Base-by-base conservation (phyloP, 768 basidiomycete genomes). In the Sistotremastrum suecicum region DNA sequence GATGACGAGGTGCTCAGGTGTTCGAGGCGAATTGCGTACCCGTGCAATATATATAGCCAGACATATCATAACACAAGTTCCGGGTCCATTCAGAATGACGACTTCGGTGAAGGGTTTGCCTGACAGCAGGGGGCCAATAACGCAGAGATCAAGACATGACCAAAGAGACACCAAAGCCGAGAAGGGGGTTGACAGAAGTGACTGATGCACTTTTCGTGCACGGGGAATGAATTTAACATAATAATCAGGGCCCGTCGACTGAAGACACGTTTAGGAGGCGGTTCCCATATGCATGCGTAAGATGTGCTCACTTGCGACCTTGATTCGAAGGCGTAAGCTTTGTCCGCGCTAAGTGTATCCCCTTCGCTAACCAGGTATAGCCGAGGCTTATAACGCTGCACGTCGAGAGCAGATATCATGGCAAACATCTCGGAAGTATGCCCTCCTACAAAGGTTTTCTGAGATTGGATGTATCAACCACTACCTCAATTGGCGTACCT, bases 11-110 rank as follows among this genome's bases (percentile, higher is more conserved):
- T 12, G 54, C 47, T 42, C 31, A 20, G 11, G 31, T 37, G 34
- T 44, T 39, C 37, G 12, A 28, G 36, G 41, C 36, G 38, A 56
- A 34, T 42, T 46, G 4, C 76, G 53, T 58, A 86, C 90, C 61
- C 75, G 77, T 53, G 81, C 82, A 38, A 88, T 47, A 56, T 77
- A 80, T 9, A 78, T 72, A 0, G 83, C 78, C 10, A 74, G 48
- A 48, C 83, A 87, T 5, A 98, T 68, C 4, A 82, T 66, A 34
- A 92, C 76, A 58, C 88, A 92, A 5, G 94, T 97, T 10, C 95
- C 94, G 0, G 95, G 95, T 1, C 95, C 95, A 60, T 98, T 98
- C 31, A 98, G 62, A 43, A 99, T 64, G 42, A 99, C 66, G 31
- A 88, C 64, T 47, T 97, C 89, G 30, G 78, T 74, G 54, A 78